A percentile compares a stretch with the other conserved stretches of the same genome.
These are phyloP conservation scores for Cutaneotrichosporon mucoides DNA, from an alignment of 1,284 basidiomycete species.

Conservation along the genomic window DNA sequence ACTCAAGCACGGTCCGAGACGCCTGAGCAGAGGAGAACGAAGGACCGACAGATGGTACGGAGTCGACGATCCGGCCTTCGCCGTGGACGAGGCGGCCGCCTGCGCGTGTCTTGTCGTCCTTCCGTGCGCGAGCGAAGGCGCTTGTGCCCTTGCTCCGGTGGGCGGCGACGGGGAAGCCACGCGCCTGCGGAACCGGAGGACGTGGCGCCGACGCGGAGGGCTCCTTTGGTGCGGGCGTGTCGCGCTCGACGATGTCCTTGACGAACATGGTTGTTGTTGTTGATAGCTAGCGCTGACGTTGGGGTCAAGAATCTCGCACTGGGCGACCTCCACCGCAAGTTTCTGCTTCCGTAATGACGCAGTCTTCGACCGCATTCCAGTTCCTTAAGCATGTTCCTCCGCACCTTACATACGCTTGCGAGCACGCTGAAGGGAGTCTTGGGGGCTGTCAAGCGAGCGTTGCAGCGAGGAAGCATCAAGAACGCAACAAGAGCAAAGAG, in stretches of 20 bases:
- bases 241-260: constrained; percentile 32
- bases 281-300: background rate
- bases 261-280: constrained; percentile 24
- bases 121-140: constrained; percentile 14
- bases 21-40: background rate
- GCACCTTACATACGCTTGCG: too few species aligned
- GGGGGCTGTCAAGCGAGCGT: too few species aligned
- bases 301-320: background rate
- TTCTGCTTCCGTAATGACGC: background rate
- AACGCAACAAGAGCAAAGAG: background rate
- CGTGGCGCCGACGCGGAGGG: constrained; percentile 10
- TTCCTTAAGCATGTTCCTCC: too few species aligned
- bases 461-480: too few species aligned
- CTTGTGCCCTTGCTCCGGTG: constrained; percentile 13
- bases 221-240: constrained; percentile 16
- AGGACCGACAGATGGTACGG: constrained; percentile 1
- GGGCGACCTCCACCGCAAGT: constrained; percentile 9
- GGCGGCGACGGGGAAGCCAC: constrained; percentile 16
- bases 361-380: background rate
- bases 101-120: constrained; percentile 3
- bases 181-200: constrained; percentile 12
- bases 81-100: constrained; percentile 11
- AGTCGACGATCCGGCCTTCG: constrained; percentile 15
- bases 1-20: background rate
- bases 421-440: too few species aligned